These are phyloP conservation scores for Nakazawaea laoshanensis DNA, from an alignment of 805 yeast genomes.

Conservation along the genomic window DNA sequence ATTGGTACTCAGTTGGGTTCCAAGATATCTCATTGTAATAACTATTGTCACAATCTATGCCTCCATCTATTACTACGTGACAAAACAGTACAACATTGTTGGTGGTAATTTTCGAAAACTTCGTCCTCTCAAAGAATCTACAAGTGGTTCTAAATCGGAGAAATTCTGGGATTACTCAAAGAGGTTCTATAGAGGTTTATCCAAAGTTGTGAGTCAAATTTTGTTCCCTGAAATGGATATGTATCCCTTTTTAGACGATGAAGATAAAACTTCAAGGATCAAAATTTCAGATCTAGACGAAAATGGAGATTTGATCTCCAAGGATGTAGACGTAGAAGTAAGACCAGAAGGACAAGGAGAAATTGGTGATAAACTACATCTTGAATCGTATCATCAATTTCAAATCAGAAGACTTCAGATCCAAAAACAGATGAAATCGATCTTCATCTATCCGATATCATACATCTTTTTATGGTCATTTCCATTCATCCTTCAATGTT, in stretches of 20 bases:
- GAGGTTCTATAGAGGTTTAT: neutral
- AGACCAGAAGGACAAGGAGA: neutral
- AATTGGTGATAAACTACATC: conserved; percentile 30
- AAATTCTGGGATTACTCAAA: neutral
- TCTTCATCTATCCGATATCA: conserved; percentile 79
- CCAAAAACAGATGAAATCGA: conserved; percentile 68
- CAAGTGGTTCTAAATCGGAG: neutral
- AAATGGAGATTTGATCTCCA: conserved; percentile 1
- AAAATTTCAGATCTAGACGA: conserved; percentile 3
- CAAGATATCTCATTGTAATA: conserved; percentile 61
- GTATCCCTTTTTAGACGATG: conserved; percentile 3
- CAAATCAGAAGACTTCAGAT: conserved; percentile 57
- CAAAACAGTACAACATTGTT: conserved; percentile 47
- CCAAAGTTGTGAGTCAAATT: neutral
- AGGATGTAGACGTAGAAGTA: neutral
- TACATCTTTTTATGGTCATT: conserved; percentile 76
- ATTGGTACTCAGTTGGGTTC: conserved; percentile 71
- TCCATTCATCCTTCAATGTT: conserved; percentile 60
- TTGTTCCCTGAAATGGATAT: conserved; percentile 10
- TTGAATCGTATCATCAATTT: conserved; percentile 52
- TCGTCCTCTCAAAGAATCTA: conserved; percentile 1
- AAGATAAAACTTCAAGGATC: neutral
- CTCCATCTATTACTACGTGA: conserved; percentile 66
- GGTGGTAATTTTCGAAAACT: conserved; percentile 25
- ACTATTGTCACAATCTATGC: conserved; percentile 57